Evolutionary conservation across 768 basidiomycete species (phyloP), one percentile per base, ranked within the genome.

Genomic region (Leccinum arenicola): DNA sequence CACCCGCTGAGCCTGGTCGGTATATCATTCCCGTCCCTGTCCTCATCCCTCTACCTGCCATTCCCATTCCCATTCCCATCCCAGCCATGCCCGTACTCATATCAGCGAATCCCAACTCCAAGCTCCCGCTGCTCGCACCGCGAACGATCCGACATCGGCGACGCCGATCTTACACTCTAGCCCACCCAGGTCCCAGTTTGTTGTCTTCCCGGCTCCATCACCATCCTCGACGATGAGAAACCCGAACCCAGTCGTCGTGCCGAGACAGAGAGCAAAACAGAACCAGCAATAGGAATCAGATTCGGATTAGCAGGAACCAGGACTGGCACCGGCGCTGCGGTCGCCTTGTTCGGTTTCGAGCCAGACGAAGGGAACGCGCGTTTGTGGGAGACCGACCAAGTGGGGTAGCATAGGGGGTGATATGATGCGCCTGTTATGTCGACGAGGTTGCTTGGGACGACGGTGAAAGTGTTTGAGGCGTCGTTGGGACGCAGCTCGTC

Each of bases 341-440:
- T 29, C 7, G 27, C 12, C 40, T 7, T 83, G 81, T 4, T 50
- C 48, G 25, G 73, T 71, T 58, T 79, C 74, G 55, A 78, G 71
- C 83, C 82, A 83, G 63, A 82, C 77, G 3, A 81, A 80, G 1
- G 83, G 81, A 17, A 83, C 77, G 1, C 31, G 56, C 0, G 70
- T 65, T 3, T 14, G 56, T 1, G 62, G 58, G 43, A 66, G 66
- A 17, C 66, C 58, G 8, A 66, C 64, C 21, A 70, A 63, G 29
- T 63, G 67, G 27, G 72, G 67, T 6, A 23, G 23, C 23, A 23
- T 23, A 23, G 23, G 23, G 23, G 23, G 23, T 23, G 64, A 27
- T 27, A 27, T 27, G 25, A 27, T 27, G 25, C 25, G 25, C 25
- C 25, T 27, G 25, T 27, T 27, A 27, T 27, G 25, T 27, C 25